Percentiles rank a stretch among this genome's conserved stretches.
These are phyloP conservation scores for Trichosporon sp. DNA, from an alignment of 1,284 basidiomycete species.

Conservation along the genomic window DNA sequence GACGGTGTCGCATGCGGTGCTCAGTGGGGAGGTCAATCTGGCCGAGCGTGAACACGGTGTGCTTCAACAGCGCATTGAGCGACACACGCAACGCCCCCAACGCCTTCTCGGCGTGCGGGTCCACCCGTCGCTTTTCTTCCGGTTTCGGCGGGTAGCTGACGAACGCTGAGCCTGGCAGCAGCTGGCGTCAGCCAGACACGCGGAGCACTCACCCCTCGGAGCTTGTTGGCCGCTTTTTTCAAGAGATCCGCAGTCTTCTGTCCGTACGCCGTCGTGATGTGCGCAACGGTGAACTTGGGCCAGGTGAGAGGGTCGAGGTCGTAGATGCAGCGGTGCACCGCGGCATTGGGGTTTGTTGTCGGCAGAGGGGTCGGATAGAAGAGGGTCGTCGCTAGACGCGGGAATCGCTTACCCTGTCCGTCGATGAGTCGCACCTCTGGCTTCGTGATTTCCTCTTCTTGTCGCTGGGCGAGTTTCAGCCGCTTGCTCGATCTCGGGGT, in stretches of 20 bases:
- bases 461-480: not conserved
- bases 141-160: not conserved
- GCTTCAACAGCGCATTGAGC: not conserved
- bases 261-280: not conserved
- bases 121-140: not conserved
- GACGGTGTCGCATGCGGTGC: not conserved
- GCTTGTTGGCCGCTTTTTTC: not conserved
- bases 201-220: not conserved
- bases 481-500: not conserved
- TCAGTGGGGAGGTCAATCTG: not conserved
- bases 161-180: not conserved
- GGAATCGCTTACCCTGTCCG: not conserved
- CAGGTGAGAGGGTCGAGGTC: not conserved
- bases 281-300: not conserved
- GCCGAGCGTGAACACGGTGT: not conserved
- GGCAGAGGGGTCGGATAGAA: not conserved
- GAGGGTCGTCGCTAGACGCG: not conserved
- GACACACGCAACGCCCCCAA: not conserved
- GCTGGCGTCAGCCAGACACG: no score
- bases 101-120: not conserved
- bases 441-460: not conserved
- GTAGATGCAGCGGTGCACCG: not conserved
- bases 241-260: not conserved
- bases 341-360: not conserved
- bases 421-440: not conserved